Percentiles rank a stretch among this genome's conserved stretches.
These are phyloP conservation scores for Allium cepa DNA, from an alignment of 106 monocot genomes.

Conservation along the genomic window DNA sequence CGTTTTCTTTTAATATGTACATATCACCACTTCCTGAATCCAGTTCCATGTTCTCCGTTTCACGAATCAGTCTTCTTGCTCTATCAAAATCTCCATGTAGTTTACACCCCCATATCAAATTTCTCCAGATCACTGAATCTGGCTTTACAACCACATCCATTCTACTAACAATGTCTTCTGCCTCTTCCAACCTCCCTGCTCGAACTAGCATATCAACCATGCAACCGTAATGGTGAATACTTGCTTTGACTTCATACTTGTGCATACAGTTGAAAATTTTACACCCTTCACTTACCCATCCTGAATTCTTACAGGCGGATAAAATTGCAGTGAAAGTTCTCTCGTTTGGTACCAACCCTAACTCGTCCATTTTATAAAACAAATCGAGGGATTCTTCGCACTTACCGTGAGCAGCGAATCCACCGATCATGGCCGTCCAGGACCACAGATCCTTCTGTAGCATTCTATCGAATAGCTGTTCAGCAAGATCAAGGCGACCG, in stretches of 20 bases:
- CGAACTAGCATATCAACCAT: conserved; percentile 48
- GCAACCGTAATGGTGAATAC: conserved; percentile 57
- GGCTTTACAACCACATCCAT: conserved; percentile 34
- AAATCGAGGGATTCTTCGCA: conserved; percentile 31
- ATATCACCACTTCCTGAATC: conserved; percentile 14
- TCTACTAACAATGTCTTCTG: conserved; percentile 23
- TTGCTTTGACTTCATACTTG: conserved; percentile 18
- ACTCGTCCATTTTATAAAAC: conserved; percentile 29
- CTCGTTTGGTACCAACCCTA: conserved; percentile 22
- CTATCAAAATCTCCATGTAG: conserved; percentile 26
- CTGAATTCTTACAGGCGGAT: conserved; percentile 38
- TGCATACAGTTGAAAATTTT: conserved; percentile 27
- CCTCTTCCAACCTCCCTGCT: conserved; percentile 32
- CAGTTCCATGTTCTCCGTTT: conserved; percentile 8
- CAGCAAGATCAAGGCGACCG: conserved; percentile 13
- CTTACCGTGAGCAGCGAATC: conserved; percentile 35
- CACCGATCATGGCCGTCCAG: conserved; percentile 34
- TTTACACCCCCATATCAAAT: conserved; percentile 36
- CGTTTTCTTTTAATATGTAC: conserved; percentile 21
- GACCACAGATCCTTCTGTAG: conserved; percentile 7
- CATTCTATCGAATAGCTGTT: background rate
- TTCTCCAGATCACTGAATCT: conserved; percentile 36
- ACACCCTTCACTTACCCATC: conserved; percentile 32
- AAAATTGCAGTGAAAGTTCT: conserved; percentile 29
- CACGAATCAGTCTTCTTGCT: conserved; percentile 22